Conservation (phyloP, 139 green algal genomes). For the Zygnema circumcarinatum region DNA sequence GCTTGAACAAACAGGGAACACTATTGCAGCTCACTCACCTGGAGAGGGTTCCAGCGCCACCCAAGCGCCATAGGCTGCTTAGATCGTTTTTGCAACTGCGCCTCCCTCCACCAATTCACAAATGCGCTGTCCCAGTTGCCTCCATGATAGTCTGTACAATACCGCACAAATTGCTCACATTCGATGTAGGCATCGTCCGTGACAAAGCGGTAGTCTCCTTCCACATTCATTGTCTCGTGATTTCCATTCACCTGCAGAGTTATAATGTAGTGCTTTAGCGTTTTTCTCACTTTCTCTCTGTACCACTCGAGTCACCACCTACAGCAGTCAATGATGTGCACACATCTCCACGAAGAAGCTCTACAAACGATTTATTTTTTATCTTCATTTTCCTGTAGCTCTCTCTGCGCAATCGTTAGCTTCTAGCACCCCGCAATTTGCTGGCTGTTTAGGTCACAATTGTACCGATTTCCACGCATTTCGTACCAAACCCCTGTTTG, state of each 20-base stretch:
- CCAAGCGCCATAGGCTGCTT: background rate
- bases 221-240: slow-evolving; percentile 88
- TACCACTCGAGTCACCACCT: slow-evolving; percentile 73
- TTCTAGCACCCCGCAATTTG: no score
- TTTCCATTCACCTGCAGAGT: slow-evolving; percentile 76
- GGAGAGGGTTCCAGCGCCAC: slow-evolving; percentile 34
- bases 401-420: no score
- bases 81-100: slow-evolving; percentile 6
- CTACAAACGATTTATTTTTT: no score
- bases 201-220: slow-evolving; percentile 84
- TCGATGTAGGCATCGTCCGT: slow-evolving; percentile 44
- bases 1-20: background rate
- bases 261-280: no score
- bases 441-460: no score
- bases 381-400: no score
- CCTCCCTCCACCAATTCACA: slow-evolving; percentile 18
- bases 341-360: background rate
- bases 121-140: slow-evolving; percentile 47
- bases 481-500: no score
- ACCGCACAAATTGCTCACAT: slow-evolving; percentile 16
- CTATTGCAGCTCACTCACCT: background rate
- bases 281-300: slow-evolving; percentile 86
- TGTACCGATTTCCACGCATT: no score
- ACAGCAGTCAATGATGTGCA: background rate
- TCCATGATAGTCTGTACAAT: slow-evolving; percentile 12